Evolutionary conservation across 2,329 filamentous ascomycete species (phyloP), one percentile per base, ranked within the genome.

Genomic region (Westerdykella sp.): DNA sequence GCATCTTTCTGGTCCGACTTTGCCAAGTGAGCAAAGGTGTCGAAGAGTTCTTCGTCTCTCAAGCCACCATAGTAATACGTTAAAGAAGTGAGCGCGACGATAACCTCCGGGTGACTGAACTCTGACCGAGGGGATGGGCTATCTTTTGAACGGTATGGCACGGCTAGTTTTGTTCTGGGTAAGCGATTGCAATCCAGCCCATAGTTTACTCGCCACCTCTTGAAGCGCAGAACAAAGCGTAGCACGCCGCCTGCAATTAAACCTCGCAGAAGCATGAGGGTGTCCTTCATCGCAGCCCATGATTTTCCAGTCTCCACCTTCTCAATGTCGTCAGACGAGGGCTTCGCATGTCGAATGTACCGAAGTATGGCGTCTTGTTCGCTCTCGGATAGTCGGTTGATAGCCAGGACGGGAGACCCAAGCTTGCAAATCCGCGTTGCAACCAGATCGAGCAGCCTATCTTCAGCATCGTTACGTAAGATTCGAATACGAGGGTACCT

Each of bases 141-240:
- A 1, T 81, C 83, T 47, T 87, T 85, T 0, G 82, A 81, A 15
- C 51, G 47, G 79, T 1, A 87, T 34, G 59, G 84, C 0, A 87
- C 84, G 0, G 83, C 82, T 5, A 85, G 74, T 21, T 21, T 21
- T 21, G 18, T 21, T 21, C 18, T 21, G 0, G 79, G 79, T 34
- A 74, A 69, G 12, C 84, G 71, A 0, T 47, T 37, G 0, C 76
- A 57, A 43, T 69, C 59, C 0, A 72, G 48, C 0, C 71, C 70
- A 48, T 72, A 89, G 35, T 80, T 72, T 0, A 88, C 83, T 22
- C 83, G 81, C 77, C 77, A 86, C 4, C 79, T 67, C 55, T 84
- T 85, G 40, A 77, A 76, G 60, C 76, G 68, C 42, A 80, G 73
- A 0, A 78, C 71, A 0, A 88, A 57, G 18, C 18, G 18, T 21